Conservation (phyloP, 2,329 filamentous ascomycete species). For the Helotiales sp. region DNA sequence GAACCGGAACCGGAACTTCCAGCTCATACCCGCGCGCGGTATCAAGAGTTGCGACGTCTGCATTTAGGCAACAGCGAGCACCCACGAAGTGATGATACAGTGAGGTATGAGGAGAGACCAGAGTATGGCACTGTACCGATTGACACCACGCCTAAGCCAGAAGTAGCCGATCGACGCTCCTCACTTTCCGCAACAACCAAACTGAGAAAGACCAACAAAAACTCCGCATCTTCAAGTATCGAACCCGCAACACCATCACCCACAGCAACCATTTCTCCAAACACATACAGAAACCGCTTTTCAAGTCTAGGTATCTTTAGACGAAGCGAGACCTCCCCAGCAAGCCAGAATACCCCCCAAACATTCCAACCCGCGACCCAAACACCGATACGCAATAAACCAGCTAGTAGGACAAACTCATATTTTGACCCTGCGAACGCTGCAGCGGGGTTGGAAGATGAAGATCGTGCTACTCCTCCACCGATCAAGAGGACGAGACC, state of each 20-base stretch:
- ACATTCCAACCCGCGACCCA: background rate
- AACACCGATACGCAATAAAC: conserved; percentile 3
- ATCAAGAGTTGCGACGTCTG: conserved; percentile 21
- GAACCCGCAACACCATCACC: background rate
- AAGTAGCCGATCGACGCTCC: conserved; percentile 31
- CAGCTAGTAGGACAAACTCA: background rate
- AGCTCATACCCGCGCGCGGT: conserved; percentile 15
- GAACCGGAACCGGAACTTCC: conserved; percentile 26
- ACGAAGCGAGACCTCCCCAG: conserved; percentile 6
- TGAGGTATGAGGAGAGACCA: conserved; percentile 10
- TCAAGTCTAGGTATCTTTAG: conserved; percentile 9
- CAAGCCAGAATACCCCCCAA: background rate
- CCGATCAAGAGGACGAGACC: conserved; percentile 27
- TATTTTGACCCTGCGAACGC: conserved; percentile 6
- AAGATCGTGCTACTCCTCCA: conserved; percentile 30
- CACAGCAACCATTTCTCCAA: conserved; percentile 3
- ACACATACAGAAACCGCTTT: conserved; percentile 12
- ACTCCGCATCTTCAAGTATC: background rate
- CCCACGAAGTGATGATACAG: conserved; percentile 24
- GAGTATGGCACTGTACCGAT: conserved; percentile 17
- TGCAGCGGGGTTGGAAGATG: conserved; percentile 8
- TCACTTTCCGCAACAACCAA: conserved; percentile 29
- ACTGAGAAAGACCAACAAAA: conserved; percentile 18
- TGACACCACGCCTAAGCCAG: conserved; percentile 18
- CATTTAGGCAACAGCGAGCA: conserved; percentile 22